Evolutionary conservation across 2,329 filamentous ascomycete species (phyloP), one percentile per base, ranked within the genome.

Genomic region (Colletotrichum sp.): DNA sequence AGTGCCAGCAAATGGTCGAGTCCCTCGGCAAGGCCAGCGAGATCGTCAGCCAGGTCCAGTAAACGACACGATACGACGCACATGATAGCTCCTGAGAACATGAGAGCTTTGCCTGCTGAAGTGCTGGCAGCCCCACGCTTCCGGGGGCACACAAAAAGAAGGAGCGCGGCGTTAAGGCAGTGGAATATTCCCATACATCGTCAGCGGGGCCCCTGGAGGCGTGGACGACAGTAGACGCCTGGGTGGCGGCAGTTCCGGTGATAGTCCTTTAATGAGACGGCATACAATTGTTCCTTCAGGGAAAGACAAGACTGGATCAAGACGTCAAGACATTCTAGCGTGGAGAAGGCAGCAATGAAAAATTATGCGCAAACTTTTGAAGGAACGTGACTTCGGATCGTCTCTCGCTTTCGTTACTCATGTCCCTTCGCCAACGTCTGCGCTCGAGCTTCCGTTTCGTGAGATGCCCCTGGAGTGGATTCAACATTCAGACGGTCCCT

Each of bases 1-100:
- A 99, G 86, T 99, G 97, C 86, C 96, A 97, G 87, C 96, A 98
- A 86, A 99, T 99, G 97, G 97, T 99, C 67, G 97, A 99, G 86
- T 97, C 95, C 71, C 89, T 99, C 82, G 87, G 90, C 79, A 94
- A 94, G 85, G 97, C 97, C 73, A 97, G 93, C 85, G 97, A 99
- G 89, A 98, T 99, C 87, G 97, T 99, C 83, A 96, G 95, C 86
- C 91, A 93, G 84, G 92, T 93, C 72, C 90, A 92, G 89, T 92
- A 89, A 83, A 73, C 69, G 69, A 34, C 36, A 63, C 34, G 34
- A 36, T 14, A 69, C 63, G 43, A 36, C 43, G 70, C 30, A 61
- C 43, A 73, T 32, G 58, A 68, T 36, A 43, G 48, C 63, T 63
- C 65, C 69, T 38, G 63, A 73, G 64, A 61, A 73, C 34, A 75